Conservation (phyloP, 2,329 filamentous ascomycete genomes). For the Dothideomycetes sp. region DNA sequence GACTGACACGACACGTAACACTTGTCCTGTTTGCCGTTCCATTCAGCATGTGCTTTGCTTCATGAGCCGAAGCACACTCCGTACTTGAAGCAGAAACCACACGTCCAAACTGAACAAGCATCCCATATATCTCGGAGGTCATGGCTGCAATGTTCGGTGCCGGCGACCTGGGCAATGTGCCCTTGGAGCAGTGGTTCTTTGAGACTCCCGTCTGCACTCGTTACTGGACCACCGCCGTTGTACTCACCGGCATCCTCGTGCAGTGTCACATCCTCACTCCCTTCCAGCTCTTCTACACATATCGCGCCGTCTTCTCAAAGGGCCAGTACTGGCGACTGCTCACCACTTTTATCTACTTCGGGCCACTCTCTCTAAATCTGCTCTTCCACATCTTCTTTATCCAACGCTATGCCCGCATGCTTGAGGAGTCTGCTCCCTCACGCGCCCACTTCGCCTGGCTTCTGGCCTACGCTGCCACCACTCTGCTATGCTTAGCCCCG, state of each 20-base stretch:
- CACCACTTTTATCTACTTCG: slow-evolving; percentile 96
- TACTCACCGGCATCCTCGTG: slow-evolving; percentile 76
- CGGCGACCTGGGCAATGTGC: slow-evolving; percentile 47
- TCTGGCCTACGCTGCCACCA: slow-evolving; percentile 70
- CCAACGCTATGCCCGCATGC: slow-evolving; percentile 85
- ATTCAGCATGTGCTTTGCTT: no score
- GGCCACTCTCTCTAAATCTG: slow-evolving; percentile 83
- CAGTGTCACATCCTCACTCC: slow-evolving; percentile 88
- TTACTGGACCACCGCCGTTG: slow-evolving; percentile 92
- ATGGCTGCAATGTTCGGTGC: slow-evolving; percentile 36
- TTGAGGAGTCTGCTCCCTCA: slow-evolving; percentile 90
- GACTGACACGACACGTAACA: no score
- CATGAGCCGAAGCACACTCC: no score
- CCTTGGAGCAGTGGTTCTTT: slow-evolving; percentile 95
- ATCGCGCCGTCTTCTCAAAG: slow-evolving; percentile 80
- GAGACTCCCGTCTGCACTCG: slow-evolving; percentile 95
- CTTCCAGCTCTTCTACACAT: slow-evolving; percentile 96
- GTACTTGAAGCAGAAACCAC: background rate
- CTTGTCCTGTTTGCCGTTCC: no score
- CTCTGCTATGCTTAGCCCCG: slow-evolving; percentile 71
- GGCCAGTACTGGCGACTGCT: slow-evolving; percentile 97
- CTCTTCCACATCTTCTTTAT: slow-evolving; percentile 98
- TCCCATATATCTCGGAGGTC: slow-evolving; percentile 7
- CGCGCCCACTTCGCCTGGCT: slow-evolving; percentile 94
- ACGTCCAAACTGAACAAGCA: background rate